These are phyloP conservation scores for Noccaea caerulescens DNA, from an alignment of 345 rosid genomes.

Conservation along the genomic window DNA sequence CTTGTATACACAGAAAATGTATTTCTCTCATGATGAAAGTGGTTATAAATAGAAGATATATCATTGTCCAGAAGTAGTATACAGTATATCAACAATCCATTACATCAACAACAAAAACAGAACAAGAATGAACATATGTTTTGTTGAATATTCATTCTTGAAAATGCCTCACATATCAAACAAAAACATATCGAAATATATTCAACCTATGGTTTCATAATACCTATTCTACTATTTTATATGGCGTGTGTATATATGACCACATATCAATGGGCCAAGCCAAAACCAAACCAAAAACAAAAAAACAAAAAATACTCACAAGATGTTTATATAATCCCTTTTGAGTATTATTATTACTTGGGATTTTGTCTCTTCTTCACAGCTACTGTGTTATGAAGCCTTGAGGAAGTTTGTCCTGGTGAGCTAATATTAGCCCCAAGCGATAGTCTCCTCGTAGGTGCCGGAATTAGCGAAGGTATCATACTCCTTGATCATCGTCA, in stretches of 20 bases:
- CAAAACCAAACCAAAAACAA: constrained; percentile 3
- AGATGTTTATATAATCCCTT: constrained; percentile 11
- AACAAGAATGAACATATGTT: background rate
- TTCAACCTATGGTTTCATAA: constrained; percentile 23
- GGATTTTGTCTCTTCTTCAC: constrained; percentile 43
- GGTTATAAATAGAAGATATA: background rate
- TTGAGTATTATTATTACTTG: constrained; percentile 9
- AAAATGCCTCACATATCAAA: constrained; percentile 24
- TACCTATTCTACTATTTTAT: constrained; percentile 37
- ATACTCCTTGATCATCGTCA: constrained; percentile 56
- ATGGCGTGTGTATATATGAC: constrained; percentile 22
- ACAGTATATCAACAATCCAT: constrained; percentile 21
- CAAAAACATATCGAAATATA: constrained; percentile 15
- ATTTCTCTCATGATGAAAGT: background rate
- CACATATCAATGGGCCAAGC: constrained; percentile 33
- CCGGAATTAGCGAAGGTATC: constrained; percentile 74
- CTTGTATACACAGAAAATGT: background rate
- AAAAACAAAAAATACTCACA: constrained; percentile 14
- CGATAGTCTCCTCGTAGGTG: constrained; percentile 60
- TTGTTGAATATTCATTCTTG: constrained; percentile 13
- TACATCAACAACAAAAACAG: background rate
- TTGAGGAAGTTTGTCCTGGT: constrained; percentile 43
- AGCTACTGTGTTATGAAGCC: constrained; percentile 36
- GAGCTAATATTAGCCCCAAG: constrained; percentile 29
- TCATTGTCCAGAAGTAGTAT: constrained; percentile 3